Evolutionary conservation across 2,329 filamentous ascomycete species (phyloP).

Genomic region (Fusarium mangiferae): DNA sequence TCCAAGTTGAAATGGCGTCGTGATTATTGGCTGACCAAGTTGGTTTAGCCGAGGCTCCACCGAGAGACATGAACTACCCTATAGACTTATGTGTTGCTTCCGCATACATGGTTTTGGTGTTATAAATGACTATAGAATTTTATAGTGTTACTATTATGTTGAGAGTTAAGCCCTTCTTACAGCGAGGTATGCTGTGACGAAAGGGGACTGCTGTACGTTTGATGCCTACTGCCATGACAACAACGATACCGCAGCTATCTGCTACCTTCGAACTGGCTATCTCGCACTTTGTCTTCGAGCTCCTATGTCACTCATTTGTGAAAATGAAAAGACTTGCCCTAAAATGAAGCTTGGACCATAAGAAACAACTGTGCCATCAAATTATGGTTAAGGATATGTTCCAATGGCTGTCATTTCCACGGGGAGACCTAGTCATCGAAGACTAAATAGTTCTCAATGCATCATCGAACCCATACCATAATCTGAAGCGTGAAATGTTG

Average conservation of each 20-base stretch:
- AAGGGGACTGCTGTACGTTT: not conserved
- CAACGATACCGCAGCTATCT: not conserved
- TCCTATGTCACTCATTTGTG: too few species aligned
- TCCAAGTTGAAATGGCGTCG: conserved; percentile 45
- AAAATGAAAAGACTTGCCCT: too few species aligned
- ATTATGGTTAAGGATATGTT: not conserved
- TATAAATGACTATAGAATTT: not conserved
- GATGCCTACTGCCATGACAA: too few species aligned
- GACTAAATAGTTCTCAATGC: not conserved
- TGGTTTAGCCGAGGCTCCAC: conserved; percentile 44
- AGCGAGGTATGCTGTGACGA: too few species aligned
- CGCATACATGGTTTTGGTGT: not conserved
- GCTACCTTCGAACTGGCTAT: accelerated
- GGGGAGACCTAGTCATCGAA: not conserved
- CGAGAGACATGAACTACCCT: conserved; percentile 34
- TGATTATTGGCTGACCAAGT: conserved; percentile 41
- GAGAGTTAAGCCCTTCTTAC: accelerated
- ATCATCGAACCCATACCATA: not conserved
- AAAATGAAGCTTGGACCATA: not conserved
- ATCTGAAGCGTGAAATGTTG: too few species aligned
- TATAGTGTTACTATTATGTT: not conserved
- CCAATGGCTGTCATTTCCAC: not conserved
- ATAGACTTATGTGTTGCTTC: not conserved
- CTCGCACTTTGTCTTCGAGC: not conserved
- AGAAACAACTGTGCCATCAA: not conserved